Evolutionary conservation across 1,284 basidiomycete genomes (phyloP).

Genomic region (Trichosporon inkin): DNA sequence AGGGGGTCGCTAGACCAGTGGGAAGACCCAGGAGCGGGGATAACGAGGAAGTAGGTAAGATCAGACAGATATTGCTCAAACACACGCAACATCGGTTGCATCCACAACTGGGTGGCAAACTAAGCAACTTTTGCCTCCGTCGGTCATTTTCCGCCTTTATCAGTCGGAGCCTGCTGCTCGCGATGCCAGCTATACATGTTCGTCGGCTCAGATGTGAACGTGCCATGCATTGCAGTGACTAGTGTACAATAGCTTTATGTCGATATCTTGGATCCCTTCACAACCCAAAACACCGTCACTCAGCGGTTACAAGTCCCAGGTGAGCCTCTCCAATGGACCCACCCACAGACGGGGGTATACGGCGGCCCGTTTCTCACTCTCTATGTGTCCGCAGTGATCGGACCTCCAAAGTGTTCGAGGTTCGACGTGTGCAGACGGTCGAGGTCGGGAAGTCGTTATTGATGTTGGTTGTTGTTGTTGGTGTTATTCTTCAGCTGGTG

Average conservation of each 20-base stretch:
- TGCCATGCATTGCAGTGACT: constrained; percentile 31
- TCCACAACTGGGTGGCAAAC: no score
- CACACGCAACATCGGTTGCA: no score
- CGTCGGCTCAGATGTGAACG: constrained; percentile 18
- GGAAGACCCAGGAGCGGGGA: background rate
- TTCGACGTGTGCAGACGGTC: background rate
- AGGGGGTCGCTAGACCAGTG: constrained; percentile 9
- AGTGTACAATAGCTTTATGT: constrained; percentile 22
- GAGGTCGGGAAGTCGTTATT: constrained; percentile 6
- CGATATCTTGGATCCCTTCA: constrained; percentile 11
- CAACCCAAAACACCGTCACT: constrained; percentile 7
- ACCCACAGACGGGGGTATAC: constrained; percentile 6
- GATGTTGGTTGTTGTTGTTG: constrained; percentile 7
- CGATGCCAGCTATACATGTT: background rate
- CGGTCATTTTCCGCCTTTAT: no score
- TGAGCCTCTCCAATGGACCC: constrained; percentile 4
- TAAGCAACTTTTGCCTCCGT: no score
- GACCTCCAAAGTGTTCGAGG: background rate
- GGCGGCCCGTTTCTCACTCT: constrained; percentile 7
- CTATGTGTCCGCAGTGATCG: background rate
- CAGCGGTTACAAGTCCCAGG: constrained; percentile 4
- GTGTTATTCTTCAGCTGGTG: constrained; percentile 4
- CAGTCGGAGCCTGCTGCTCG: background rate
- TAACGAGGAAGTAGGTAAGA: background rate
- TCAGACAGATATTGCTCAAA: no score